Evolutionary conservation across 495 filamentous ascomycete species (phyloP).

Genomic region (Neurospora sp.): DNA sequence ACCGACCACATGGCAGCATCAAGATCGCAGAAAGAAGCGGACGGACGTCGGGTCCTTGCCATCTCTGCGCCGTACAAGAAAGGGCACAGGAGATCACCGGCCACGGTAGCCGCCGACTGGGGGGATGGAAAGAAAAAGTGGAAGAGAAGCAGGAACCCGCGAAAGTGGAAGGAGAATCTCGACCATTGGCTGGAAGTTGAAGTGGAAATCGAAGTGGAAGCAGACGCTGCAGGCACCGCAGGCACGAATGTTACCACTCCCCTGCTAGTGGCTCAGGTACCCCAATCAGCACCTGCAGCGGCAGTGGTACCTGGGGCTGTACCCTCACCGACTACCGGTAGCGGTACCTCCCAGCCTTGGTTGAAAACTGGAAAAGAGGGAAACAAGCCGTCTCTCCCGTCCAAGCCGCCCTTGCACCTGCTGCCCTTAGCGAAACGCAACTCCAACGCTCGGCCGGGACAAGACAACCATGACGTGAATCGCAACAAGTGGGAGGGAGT

Average conservation of each 20-base stretch:
- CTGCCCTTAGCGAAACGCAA: background rate
- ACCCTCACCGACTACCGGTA: background rate
- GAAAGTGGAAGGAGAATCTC: background rate
- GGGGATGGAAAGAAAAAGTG: background rate
- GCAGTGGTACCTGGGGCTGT: background rate
- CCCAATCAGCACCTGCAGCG: background rate
- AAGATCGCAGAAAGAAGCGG: background rate
- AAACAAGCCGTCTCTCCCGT: background rate
- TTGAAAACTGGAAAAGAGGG: background rate
- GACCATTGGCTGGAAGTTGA: background rate
- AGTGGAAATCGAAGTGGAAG: background rate
- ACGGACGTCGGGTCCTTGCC: background rate
- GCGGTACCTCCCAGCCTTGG: background rate
- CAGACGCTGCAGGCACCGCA: conserved; percentile 1
- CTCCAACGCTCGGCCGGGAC: conserved; percentile 3
- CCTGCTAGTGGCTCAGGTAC: background rate
- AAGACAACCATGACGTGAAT: conserved; percentile 1
- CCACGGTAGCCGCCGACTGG: background rate
- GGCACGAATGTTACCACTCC: background rate
- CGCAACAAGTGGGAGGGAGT: background rate
- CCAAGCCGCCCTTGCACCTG: background rate
- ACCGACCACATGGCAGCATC: background rate
- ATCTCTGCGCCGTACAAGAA: background rate
- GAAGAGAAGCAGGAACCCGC: background rate
- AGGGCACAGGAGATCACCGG: background rate